These are phyloP conservation scores for Astragalus membranaceus DNA, from an alignment of 306 rosid species.

Conservation along the genomic window DNA sequence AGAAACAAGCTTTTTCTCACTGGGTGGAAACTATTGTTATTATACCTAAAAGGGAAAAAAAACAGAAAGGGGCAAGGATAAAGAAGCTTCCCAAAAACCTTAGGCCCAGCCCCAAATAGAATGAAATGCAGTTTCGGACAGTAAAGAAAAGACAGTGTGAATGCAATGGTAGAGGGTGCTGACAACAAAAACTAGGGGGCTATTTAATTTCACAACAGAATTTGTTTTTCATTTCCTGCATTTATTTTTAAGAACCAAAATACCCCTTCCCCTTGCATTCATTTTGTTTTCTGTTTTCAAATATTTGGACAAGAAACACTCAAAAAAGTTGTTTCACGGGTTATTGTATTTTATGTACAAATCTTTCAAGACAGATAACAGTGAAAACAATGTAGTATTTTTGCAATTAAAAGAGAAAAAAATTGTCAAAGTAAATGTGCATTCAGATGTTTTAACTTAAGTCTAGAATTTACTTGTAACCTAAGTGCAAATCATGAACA, in stretches of 20 bases:
- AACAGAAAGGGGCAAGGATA: not conserved
- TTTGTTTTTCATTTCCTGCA: not conserved
- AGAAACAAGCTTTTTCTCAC: not conserved
- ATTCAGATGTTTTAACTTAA: not conserved
- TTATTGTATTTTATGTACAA: not conserved
- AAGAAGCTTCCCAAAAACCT: not conserved
- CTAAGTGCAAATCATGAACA: constrained; percentile 8
- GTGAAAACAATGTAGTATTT: not conserved
- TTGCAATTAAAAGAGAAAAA: not conserved
- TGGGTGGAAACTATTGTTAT: not conserved
- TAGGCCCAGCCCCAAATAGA: not conserved
- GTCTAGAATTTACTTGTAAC: not conserved
- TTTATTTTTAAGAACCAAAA: not conserved
- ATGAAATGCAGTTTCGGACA: not conserved
- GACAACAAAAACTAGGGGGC: not conserved
- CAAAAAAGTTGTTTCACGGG: not conserved
- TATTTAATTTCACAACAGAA: not conserved
- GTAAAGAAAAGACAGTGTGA: not conserved
- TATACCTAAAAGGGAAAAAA: not conserved
- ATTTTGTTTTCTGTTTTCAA: not conserved
- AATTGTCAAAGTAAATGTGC: not conserved
- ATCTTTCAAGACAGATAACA: not conserved
- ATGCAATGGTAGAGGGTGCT: not conserved
- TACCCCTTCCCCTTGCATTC: not conserved
- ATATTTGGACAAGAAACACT: not conserved